A percentile compares a stretch with the other conserved stretches of the same genome.
Evolutionary conservation across 306 rosid genomes (phyloP).

Genomic region (Herpetospermum pedunculosum): DNA sequence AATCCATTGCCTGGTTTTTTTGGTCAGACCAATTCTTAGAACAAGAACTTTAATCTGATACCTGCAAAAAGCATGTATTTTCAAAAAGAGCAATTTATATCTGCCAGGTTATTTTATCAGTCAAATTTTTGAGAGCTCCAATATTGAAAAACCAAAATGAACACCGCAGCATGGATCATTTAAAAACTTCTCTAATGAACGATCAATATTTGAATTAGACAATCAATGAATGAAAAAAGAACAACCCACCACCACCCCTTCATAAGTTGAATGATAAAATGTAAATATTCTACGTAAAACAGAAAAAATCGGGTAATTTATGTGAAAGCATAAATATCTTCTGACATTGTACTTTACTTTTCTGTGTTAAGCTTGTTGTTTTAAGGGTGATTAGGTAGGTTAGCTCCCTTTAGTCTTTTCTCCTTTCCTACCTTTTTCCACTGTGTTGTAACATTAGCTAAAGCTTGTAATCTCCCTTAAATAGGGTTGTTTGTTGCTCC

Average conservation of each 20-base stretch:
- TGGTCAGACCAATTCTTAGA: constrained; percentile 32
- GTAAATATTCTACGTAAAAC: not conserved
- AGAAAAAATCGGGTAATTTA: no score
- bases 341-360: no score
- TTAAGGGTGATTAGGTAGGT: no score
- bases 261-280: not conserved
- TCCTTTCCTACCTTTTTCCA: no score
- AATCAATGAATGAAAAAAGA: not conserved
- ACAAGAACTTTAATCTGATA: constrained; percentile 65
- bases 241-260: not conserved
- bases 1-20: constrained; percentile 30
- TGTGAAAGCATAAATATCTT: no score
- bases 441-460: no score
- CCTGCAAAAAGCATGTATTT: constrained; percentile 27
- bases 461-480: no score
- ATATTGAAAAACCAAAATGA: not conserved
- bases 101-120: not conserved
- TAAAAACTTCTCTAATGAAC: not conserved
- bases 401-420: no score
- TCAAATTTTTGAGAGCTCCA: not conserved
- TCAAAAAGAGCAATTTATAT: not conserved
- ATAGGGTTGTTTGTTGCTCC: no score
- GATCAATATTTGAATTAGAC: not conserved
- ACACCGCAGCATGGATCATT: not conserved
- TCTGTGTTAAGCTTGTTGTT: no score